Conservation (phyloP, 495 filamentous ascomycete species). For the Terfezia boudieri region DNA sequence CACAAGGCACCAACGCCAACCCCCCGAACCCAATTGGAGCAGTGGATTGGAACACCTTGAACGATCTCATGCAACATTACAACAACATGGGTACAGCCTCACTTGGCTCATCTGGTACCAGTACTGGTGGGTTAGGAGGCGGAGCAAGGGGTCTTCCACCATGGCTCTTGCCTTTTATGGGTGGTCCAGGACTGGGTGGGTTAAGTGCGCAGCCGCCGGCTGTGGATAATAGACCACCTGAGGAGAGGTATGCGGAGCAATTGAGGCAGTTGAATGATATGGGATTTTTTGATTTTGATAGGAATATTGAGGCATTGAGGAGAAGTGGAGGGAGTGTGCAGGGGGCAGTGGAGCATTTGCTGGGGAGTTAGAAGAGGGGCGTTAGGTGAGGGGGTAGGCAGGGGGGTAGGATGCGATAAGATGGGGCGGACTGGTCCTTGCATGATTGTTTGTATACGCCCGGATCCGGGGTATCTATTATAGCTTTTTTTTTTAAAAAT, state of each 20-base stretch:
- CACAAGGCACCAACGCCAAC: not conserved
- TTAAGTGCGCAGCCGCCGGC: constrained; percentile 26
- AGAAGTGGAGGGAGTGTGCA: constrained; percentile 84
- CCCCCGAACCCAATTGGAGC: not conserved
- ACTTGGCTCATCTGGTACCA: not conserved
- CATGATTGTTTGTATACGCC: no score
- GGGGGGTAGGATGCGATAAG: no score
- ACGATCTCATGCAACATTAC: not conserved
- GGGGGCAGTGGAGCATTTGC: constrained; percentile 68
- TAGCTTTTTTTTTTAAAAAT: no score
- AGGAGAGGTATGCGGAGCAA: constrained; percentile 81
- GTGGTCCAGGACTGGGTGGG: constrained; percentile 16
- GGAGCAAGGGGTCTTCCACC: constrained; percentile 3
- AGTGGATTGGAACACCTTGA: not conserved
- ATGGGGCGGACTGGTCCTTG: no score
- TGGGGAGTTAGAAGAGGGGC: constrained; percentile 20
- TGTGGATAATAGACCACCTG: constrained; percentile 64
- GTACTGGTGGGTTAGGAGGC: not conserved
- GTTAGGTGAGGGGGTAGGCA: no score
- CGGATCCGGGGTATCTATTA: no score
- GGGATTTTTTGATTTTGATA: constrained; percentile 94
- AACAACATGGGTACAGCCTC: constrained; percentile 3
- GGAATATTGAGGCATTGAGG: constrained; percentile 74
- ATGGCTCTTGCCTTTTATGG: constrained; percentile 2
- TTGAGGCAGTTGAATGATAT: constrained; percentile 91